These are phyloP conservation scores for Candida coquimbonensis DNA, from an alignment of 805 yeast species.

Conservation along the genomic window DNA sequence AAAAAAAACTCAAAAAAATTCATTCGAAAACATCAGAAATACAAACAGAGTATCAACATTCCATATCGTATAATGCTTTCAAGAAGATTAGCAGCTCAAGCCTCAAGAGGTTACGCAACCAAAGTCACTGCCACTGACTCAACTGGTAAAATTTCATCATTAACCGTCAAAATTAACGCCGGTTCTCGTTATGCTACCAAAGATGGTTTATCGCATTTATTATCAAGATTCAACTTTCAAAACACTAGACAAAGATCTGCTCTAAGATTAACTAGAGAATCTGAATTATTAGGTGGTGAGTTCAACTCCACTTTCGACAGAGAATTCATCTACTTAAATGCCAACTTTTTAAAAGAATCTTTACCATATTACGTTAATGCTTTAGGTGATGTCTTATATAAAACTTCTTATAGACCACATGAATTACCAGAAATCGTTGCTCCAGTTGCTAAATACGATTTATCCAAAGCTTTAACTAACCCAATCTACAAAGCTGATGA, in stretches of 20 bases:
- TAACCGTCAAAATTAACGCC: slow-evolving; percentile 76
- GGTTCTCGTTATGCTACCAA: slow-evolving; percentile 69
- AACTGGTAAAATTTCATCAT: slow-evolving; percentile 61
- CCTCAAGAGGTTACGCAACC: slow-evolving; percentile 30
- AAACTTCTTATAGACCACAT: slow-evolving; percentile 72
- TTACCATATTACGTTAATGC: slow-evolving; percentile 89
- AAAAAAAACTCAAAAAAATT: slow-evolving; percentile 1
- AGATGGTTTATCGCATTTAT: slow-evolving; percentile 81
- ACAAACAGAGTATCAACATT: background rate
- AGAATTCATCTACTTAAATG: slow-evolving; percentile 73
- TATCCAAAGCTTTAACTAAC: slow-evolving; percentile 41
- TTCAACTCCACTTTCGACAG: slow-evolving; percentile 67
- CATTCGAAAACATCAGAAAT: background rate
- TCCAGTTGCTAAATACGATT: slow-evolving; percentile 69
- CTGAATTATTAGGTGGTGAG: slow-evolving; percentile 87
- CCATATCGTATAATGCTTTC: slow-evolving; percentile 15
- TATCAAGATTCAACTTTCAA: slow-evolving; percentile 77
- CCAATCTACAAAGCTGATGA: slow-evolving; percentile 63
- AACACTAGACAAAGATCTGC: slow-evolving; percentile 81
- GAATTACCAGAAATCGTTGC: slow-evolving; percentile 76
- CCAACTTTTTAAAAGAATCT: slow-evolving; percentile 79
- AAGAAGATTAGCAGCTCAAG: slow-evolving; percentile 20
- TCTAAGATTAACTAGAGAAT: slow-evolving; percentile 87
- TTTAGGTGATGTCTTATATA: slow-evolving; percentile 64
- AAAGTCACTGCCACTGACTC: slow-evolving; percentile 47